Evolutionary conservation across 176 grass and related monocot genomes (phyloP).

Genomic region (Oryza longistaminata): DNA sequence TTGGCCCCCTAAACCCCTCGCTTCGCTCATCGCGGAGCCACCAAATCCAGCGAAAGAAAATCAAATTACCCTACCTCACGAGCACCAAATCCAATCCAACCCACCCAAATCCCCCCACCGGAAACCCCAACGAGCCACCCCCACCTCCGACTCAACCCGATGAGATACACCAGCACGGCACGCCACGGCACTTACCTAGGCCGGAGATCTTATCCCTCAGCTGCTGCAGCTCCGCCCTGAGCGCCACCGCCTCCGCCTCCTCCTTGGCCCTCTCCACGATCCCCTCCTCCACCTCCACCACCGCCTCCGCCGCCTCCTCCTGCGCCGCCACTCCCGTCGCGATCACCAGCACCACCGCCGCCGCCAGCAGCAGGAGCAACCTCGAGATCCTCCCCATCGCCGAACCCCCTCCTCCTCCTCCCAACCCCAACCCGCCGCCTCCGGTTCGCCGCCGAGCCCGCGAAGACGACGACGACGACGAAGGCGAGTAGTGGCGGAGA

Average conservation of each 20-base stretch:
- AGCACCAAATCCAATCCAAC: not conserved
- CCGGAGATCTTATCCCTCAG: conserved; percentile 53
- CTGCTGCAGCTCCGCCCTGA: conserved; percentile 44
- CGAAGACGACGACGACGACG: not conserved
- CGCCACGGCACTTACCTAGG: conserved; percentile 37
- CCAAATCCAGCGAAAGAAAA: not conserved
- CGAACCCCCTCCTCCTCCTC: not conserved
- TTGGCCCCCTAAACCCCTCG: not conserved
- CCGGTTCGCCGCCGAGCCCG: conserved; percentile 21
- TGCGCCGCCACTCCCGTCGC: conserved; percentile 26
- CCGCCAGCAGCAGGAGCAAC: not conserved
- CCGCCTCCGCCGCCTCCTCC: conserved; percentile 24
- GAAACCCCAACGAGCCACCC: not conserved
- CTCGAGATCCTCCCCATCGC: conserved; percentile 60
- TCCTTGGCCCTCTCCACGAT: conserved; percentile 18
- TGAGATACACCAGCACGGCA: not conserved
- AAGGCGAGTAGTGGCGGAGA: not conserved
- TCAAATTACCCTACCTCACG: not conserved
- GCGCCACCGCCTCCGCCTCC: conserved; percentile 16
- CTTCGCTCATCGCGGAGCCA: not conserved
- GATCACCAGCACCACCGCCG: conserved; percentile 26
- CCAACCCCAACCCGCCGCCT: not conserved
- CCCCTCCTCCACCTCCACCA: not conserved
- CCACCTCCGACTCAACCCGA: not conserved
- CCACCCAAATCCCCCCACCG: not conserved